Evolutionary conservation across 2,329 filamentous ascomycete species (phyloP), one percentile per base, ranked within the genome.

Genomic region (Aspergillus chevalieri): DNA sequence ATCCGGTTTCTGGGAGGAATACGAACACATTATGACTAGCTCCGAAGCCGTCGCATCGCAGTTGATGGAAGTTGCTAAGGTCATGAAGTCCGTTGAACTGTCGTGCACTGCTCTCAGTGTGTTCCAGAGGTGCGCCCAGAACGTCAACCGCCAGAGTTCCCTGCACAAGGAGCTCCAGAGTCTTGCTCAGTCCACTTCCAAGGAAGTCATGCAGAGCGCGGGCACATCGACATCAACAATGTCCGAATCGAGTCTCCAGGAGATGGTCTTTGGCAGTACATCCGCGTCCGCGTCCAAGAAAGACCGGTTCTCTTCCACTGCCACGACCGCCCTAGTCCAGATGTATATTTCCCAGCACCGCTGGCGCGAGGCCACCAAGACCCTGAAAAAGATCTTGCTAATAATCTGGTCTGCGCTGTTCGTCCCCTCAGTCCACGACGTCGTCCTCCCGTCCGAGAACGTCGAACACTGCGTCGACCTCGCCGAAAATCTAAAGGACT

Each of bases 361-460:
- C 30, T 79, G 71, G 65, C 66, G 67, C 3, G 73, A 78, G 48
- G 74, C 76, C 3, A 72, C 73, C 21, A 67, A 62, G 1, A 61
- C 76, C n/a, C 66, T 78, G 33, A 74, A 75, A 46, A 64, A 63
- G 19, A 71, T 76, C 8, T 59, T 79, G 26, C 66, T 69, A 36
- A 64, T 66, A 4, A 69, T 73, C 3, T 79, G 77, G 76, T 66
- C 71, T 1, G 69, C 70, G 0, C 66, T 80, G 48, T 71, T 78
- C 43, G 66, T 72, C 10, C 63, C 65, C 15, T 74, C 72, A 0
- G 60, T 74, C 47, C 56, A 74, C 28, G 70, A 76, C 49, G 71
- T 79, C 1, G 64, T 64, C 1, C 64, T 77, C 26, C 72, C 75
- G 0, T 57, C 64, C 1, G 66, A 66, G 1, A 69, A 76, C 51